Evolutionary conservation across 495 filamentous ascomycete species (phyloP).

Genomic region (Talaromyces liani): DNA sequence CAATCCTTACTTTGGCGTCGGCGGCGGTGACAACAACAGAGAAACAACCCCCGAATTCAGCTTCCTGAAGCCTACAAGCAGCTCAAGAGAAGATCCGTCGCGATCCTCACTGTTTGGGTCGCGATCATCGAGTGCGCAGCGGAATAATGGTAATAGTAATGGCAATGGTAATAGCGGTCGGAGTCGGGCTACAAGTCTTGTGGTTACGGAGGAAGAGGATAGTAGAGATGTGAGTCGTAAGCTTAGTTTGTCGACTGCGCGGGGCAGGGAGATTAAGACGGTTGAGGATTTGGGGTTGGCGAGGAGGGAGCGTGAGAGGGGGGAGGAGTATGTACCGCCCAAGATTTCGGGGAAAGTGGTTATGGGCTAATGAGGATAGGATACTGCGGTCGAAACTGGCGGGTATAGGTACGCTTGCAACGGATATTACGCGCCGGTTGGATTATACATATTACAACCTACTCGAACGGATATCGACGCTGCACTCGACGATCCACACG

Average conservation of each 20-base stretch:
- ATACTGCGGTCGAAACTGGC: slow-evolving; percentile 30
- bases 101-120: slow-evolving; percentile 26
- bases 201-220: slow-evolving; percentile 26
- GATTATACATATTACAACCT: slow-evolving; percentile 84
- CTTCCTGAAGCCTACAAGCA: slow-evolving; percentile 22
- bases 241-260: slow-evolving; percentile 17
- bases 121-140: slow-evolving; percentile 19
- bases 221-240: slow-evolving; percentile 14
- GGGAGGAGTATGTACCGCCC: slow-evolving; percentile 48
- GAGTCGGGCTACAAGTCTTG: slow-evolving; percentile 28
- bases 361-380: slow-evolving; percentile 14
- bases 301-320: slow-evolving; percentile 30
- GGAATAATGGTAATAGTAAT: not conserved
- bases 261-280: slow-evolving; percentile 28
- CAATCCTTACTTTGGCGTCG: not conserved
- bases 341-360: too few relatives aligned
- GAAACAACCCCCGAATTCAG: slow-evolving; percentile 28
- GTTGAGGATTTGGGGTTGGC: slow-evolving; percentile 36
- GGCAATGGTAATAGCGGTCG: not conserved
- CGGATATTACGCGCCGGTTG: slow-evolving; percentile 60
- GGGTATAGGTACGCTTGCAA: slow-evolving; percentile 34
- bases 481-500: slow-evolving; percentile 59
- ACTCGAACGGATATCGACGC: slow-evolving; percentile 62
- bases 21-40: slow-evolving; percentile 9
- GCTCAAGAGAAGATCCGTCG: slow-evolving; percentile 21